Conservation (phyloP, 495 filamentous ascomycete genomes). For the Tuber indicum region DNA sequence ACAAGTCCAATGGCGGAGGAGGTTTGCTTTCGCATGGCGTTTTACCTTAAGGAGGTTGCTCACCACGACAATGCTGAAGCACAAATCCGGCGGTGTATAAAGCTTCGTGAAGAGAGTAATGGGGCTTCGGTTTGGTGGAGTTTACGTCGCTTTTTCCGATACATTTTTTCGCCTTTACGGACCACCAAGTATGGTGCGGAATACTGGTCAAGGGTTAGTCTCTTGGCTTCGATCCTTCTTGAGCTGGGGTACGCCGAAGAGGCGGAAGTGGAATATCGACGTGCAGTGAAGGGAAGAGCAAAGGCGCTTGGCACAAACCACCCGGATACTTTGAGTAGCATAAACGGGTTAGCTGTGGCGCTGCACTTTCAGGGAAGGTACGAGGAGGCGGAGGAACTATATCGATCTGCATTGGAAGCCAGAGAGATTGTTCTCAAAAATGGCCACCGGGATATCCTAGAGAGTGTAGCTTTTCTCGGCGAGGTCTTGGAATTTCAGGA, state of each 20-base stretch:
- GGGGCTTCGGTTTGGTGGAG: neutral
- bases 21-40: neutral
- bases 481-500: conserved; percentile 41
- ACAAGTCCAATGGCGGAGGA: neutral
- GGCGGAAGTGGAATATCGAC: conserved; percentile 33
- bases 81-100: neutral
- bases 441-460: conserved; percentile 40
- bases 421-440: conserved; percentile 36
- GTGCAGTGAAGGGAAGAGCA: conserved; percentile 29
- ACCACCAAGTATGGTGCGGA: neutral
- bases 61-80: neutral
- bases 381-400: conserved; percentile 36
- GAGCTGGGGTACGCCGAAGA: neutral
- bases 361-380: conserved; percentile 42
- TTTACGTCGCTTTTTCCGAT: neutral
- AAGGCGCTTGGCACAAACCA: conserved; percentile 40
- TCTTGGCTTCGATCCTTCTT: neutral
- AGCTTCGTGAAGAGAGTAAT: neutral
- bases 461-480: conserved; percentile 39
- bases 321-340: conserved; percentile 43
- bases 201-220: neutral
- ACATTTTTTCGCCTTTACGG: neutral
- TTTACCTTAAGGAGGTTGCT: neutral
- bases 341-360: conserved; percentile 41
- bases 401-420: conserved; percentile 30